Percentiles rank a stretch among this genome's conserved stretches.
Evolutionary conservation across 768 basidiomycete species (phyloP).

Genomic region (Dentipellis sp.): DNA sequence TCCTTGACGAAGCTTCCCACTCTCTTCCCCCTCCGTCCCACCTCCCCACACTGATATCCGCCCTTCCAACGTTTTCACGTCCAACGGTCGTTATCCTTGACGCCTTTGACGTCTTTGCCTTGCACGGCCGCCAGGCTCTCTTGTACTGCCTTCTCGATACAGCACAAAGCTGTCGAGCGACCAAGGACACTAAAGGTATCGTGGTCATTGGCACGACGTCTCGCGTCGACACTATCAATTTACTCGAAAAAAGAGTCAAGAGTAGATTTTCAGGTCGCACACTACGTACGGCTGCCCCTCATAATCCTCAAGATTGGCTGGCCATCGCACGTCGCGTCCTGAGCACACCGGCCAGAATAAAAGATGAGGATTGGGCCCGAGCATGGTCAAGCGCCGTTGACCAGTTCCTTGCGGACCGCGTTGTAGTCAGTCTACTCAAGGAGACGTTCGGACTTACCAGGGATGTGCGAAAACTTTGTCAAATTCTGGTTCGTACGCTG

Average conservation of each 20-base stretch:
- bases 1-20: conserved; percentile 23
- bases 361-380: conserved; percentile 44
- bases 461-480: conserved; percentile 49
- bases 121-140: conserved; percentile 85
- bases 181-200: conserved; percentile 52
- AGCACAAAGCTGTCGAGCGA: conserved; percentile 73
- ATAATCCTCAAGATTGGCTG: conserved; percentile 39
- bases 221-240: conserved; percentile 78
- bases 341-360: conserved; percentile 18
- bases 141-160: conserved; percentile 95
- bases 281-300: conserved; percentile 62
- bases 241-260: conserved; percentile 94
- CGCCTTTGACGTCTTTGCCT: conserved; percentile 87
- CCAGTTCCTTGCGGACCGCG: conserved; percentile 41
- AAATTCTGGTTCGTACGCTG: conserved; percentile 46
- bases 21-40: conserved; percentile 57
- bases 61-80: conserved; percentile 71
- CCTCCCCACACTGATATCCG: conserved; percentile 63
- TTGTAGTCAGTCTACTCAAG: conserved; percentile 34
- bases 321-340: conserved; percentile 40
- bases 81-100: conserved; percentile 81
- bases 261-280: conserved; percentile 94
- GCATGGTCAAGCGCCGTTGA: conserved; percentile 55
- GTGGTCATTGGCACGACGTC: conserved; percentile 83
- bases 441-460: conserved; percentile 55